Evolutionary conservation across 2,329 filamentous ascomycete species (phyloP).

Genomic region (Pestalotiopsis sp.): DNA sequence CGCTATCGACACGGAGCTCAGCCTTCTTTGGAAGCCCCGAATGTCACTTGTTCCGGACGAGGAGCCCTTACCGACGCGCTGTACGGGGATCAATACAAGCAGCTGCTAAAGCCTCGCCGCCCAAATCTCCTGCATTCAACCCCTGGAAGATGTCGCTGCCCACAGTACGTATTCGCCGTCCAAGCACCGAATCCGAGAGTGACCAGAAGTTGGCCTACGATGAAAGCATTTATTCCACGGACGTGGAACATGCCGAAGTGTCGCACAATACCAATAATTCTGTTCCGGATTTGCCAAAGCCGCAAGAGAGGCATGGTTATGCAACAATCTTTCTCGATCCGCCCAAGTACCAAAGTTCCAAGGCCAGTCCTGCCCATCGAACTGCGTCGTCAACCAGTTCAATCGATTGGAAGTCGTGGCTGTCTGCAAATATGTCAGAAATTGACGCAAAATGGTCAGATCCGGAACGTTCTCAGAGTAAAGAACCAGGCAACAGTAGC

Average conservation of each 20-base stretch:
- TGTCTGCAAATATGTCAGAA: conserved; percentile 54
- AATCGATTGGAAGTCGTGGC: conserved; percentile 56
- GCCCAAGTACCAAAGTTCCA: conserved; percentile 26
- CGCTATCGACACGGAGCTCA: conserved; percentile 45
- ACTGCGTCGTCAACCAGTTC: conserved; percentile 36
- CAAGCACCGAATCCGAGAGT: conserved; percentile 43
- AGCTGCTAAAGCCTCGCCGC: conserved; percentile 29
- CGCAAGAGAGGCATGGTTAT: conserved; percentile 30
- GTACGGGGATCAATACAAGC: conserved; percentile 49
- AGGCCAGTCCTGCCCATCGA: conserved; percentile 27
- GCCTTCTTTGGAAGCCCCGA: conserved; percentile 55
- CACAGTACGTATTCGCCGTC: conserved; percentile 41
- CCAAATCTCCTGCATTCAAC: conserved; percentile 32
- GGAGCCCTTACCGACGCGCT: conserved; percentile 58
- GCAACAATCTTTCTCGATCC: conserved; percentile 36
- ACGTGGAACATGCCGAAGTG: conserved; percentile 19
- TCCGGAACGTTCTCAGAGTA: conserved; percentile 9
- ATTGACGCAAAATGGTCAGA: conserved; percentile 37
- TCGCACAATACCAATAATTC: conserved; percentile 15
- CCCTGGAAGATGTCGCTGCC: conserved; percentile 44
- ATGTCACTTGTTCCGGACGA: conserved; percentile 54
- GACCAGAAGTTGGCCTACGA: conserved; percentile 41
- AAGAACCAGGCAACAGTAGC: conserved; percentile 19
- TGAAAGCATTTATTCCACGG: conserved; percentile 53
- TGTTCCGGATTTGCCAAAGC: conserved; percentile 19